These are phyloP conservation scores for Russula lepida DNA, from an alignment of 768 basidiomycete species.

Conservation along the genomic window DNA sequence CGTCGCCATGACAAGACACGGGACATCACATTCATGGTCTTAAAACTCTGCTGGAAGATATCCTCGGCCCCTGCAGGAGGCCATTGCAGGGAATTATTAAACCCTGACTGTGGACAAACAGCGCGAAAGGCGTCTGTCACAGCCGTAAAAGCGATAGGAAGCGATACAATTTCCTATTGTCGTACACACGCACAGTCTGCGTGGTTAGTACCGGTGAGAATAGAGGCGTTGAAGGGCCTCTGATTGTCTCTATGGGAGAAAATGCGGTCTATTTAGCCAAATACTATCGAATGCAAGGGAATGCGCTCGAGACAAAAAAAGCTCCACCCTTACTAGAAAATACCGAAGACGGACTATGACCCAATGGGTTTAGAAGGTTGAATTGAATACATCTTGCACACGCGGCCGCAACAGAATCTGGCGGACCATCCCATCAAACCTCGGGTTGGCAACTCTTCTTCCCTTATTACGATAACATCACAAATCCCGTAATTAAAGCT, in stretches of 20 bases:
- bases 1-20: slow-evolving; percentile 6
- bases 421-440: background rate
- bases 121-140: too few species aligned
- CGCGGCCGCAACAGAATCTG: background rate
- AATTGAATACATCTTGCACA: background rate
- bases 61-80: too few species aligned
- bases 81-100: too few species aligned
- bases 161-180: slow-evolving; percentile 44
- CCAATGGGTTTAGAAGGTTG: background rate
- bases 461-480: background rate
- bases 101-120: too few species aligned
- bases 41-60: too few species aligned
- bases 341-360: background rate
- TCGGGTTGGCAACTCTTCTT: background rate
- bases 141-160: too few species aligned
- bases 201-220: slow-evolving; percentile 43
- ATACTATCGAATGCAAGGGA: background rate
- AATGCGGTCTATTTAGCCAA: background rate
- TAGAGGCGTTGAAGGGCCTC: slow-evolving; percentile 15
- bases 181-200: slow-evolving; percentile 42
- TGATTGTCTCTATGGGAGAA: background rate
- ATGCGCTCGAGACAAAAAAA: background rate
- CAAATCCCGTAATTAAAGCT: background rate
- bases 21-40: too few species aligned
- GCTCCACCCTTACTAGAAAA: background rate